Evolutionary conservation across 1,139 yeast genomes (phyloP).

Genomic region (Blastobotrys proliferans): DNA sequence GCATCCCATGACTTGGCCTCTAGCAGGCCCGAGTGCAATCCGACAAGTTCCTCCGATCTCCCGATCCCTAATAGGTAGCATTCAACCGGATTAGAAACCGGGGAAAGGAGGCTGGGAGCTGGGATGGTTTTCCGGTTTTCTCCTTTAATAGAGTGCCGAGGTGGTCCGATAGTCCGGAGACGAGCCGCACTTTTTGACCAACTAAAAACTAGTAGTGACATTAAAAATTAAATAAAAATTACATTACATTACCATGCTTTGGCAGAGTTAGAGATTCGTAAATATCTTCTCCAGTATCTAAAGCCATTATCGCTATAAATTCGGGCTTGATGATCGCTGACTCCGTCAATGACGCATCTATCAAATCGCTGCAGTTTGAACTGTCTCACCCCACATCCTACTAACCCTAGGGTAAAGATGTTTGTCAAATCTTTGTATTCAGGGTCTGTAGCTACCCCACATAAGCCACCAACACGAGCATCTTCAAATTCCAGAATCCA

Average conservation of each 20-base stretch:
- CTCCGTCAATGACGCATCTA: conserved; percentile 33
- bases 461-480: conserved; percentile 49
- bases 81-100: too few relatives aligned
- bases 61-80: too few relatives aligned
- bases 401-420: conserved; percentile 53
- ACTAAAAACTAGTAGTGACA: too few relatives aligned
- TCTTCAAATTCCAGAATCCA: conserved; percentile 39
- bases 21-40: too few relatives aligned
- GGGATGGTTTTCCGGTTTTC: too few relatives aligned
- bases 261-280: conserved; percentile 12
- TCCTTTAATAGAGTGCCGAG: too few relatives aligned
- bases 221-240: background rate
- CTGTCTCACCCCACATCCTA: conserved; percentile 56
- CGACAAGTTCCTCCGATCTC: too few relatives aligned
- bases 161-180: too few relatives aligned
- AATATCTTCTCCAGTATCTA: conserved; percentile 26
- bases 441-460: conserved; percentile 56
- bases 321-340: conserved; percentile 30
- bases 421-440: conserved; percentile 51
- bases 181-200: too few relatives aligned
- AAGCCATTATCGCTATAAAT: conserved; percentile 29
- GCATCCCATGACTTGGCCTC: too few relatives aligned
- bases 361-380: conserved; percentile 39
- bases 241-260: conserved; percentile 1
- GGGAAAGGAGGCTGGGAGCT: too few relatives aligned